Conservation (phyloP, 2,329 filamentous ascomycete species). For the Rhynchosporium graminicola region DNA sequence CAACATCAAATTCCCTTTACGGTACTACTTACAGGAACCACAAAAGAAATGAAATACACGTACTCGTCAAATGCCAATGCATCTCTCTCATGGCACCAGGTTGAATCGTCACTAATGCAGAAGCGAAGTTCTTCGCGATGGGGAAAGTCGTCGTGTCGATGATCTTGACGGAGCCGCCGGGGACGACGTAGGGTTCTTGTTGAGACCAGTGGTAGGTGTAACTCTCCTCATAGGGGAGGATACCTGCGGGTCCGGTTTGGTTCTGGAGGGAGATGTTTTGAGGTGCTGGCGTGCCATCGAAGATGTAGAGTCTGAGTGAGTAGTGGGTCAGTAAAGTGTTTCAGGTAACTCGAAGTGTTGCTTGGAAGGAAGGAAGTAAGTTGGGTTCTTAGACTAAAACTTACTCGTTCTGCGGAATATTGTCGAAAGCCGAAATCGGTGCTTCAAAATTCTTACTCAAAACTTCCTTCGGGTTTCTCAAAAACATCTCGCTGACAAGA, state of each 20-base stretch:
- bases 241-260: constrained; percentile 47
- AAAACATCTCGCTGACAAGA: constrained; percentile 44
- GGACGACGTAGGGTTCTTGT: constrained; percentile 46
- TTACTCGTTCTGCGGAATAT: constrained; percentile 47
- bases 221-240: constrained; percentile 42
- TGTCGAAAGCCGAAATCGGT: constrained; percentile 49
- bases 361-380: no score
- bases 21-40: no score
- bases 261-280: constrained; percentile 49
- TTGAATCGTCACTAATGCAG: constrained; percentile 69
- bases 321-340: no score
- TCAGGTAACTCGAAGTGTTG: no score
- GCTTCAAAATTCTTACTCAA: constrained; percentile 56
- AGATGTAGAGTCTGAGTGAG: constrained; percentile 47
- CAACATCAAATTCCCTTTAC: no score
- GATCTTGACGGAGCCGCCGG: constrained; percentile 61
- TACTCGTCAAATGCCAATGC: constrained; percentile 45
- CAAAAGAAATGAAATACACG: not conserved
- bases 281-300: constrained; percentile 52
- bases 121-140: constrained; percentile 72
- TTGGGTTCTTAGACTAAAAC: no score
- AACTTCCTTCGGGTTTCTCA: constrained; percentile 44
- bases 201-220: constrained; percentile 55
- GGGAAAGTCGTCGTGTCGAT: constrained; percentile 60
- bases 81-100: constrained; percentile 48